Base-by-base conservation (phyloP, 257 asterid genomes). In the Primulina eburnea region DNA sequence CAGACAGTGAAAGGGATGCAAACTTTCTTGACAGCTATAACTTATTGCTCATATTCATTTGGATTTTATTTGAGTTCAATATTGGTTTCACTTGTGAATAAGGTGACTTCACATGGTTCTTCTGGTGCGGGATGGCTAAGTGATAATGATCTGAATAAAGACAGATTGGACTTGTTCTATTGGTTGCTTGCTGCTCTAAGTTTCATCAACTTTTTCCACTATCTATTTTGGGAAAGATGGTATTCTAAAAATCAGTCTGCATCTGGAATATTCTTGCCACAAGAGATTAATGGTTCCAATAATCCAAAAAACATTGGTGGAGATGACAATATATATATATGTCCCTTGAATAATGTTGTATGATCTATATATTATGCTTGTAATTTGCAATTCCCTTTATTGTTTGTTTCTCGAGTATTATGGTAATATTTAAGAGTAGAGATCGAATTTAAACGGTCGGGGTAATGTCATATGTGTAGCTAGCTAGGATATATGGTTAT, bases 1-100 rank as follows among this genome's bases (percentile, higher is more conserved):
- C 97, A 93, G 59, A 10, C 78, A 0, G n/a, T 82, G 60, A 81
- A 74, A 47, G 97, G 97, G 72, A 90, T 87, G 95, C 85, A 82
- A 68, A 73, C 97, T 0, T 90, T 85, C 74, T 43, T 86, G 26
- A 93, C 95, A 12, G 95, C 98, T 29, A 72, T 89, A 0, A 88
- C 98, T 17, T 93, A 90, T 50, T 93, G 97, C 70, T 93, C 98
- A 0, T 93, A 89, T 69, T 87, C 98, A 0, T 90, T 90, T 35
- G 98, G 98, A 0, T 93, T 90, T 76, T 93, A 78, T 47, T 40
- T 87, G 0, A 93, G 98, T 82, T 90, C 98, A 0, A 73, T 88
- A 11, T 87, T 93, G 0, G 98, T 93, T 56, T 84, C 97, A 30
- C 38, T 90, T 5, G 96, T 93, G 70, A 87, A 93, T 61, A 82